phyloP scores from a whole-genome alignment of 441 rosid genomes.

The Hura crepitans region DNA sequence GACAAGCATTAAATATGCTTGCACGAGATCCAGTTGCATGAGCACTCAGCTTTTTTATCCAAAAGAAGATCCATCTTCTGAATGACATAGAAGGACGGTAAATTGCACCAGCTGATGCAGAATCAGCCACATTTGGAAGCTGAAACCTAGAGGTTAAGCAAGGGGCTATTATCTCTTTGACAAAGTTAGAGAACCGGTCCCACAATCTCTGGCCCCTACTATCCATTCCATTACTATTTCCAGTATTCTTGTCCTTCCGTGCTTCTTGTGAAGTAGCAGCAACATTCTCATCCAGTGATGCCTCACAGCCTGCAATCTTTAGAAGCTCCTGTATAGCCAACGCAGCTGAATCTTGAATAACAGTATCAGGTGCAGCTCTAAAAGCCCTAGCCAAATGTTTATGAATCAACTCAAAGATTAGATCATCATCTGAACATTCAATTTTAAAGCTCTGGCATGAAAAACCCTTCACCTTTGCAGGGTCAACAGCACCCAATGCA shows the following conservation, averaged over 20 bases:
- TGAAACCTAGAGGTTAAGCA: constrained; percentile 96
- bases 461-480: constrained; percentile 82
- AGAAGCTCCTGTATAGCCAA: constrained; percentile 97
- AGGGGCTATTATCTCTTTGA: constrained; percentile 97
- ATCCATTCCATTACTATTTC: constrained; percentile 41
- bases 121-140: constrained; percentile 83
- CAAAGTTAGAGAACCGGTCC: constrained; percentile 91
- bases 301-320: constrained; percentile 96
- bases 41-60: constrained; percentile 86
- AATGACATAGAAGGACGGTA: constrained; percentile 95
- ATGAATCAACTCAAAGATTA: constrained; percentile 93
- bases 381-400: constrained; percentile 96
- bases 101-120: constrained; percentile 70
- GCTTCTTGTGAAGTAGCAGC: constrained; percentile 39
- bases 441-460: constrained; percentile 87
- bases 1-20: constrained; percentile 84
- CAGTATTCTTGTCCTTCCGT: constrained; percentile 38
- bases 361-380: constrained; percentile 97
- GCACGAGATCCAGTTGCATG: constrained; percentile 93
- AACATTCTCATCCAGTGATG: constrained; percentile 80
- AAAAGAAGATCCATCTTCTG: constrained; percentile 89
- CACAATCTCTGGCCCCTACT: constrained; percentile 89
- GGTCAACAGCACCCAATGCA: constrained; percentile 97
- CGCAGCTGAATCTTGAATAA: constrained; percentile 97
- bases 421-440: constrained; percentile 99